Evolutionary conservation across 1,284 basidiomycete species (phyloP).

Genomic region (Ustilago hordei): DNA sequence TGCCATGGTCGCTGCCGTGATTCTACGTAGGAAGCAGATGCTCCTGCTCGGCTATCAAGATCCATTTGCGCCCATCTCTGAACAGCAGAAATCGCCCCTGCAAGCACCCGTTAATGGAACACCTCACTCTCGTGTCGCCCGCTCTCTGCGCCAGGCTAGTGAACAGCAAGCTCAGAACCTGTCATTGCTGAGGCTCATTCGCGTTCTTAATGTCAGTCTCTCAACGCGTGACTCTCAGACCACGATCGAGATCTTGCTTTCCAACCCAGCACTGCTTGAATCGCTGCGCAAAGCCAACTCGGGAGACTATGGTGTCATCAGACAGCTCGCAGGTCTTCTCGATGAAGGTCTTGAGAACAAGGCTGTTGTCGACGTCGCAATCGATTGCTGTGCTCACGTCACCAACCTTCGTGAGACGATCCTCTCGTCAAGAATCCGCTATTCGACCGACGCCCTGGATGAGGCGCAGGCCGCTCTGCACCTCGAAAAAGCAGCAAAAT

Average conservation of each 20-base stretch:
- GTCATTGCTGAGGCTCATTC: slow-evolving; percentile 84
- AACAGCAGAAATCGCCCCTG: slow-evolving; percentile 36
- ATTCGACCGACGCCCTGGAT: slow-evolving; percentile 59
- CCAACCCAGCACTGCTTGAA: slow-evolving; percentile 61
- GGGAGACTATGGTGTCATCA: slow-evolving; percentile 66
- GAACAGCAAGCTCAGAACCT: slow-evolving; percentile 86
- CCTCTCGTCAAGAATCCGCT: slow-evolving; percentile 57
- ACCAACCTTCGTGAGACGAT: slow-evolving; percentile 67
- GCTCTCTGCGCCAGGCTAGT: slow-evolving; percentile 49
- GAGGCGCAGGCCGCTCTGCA: slow-evolving; percentile 50
- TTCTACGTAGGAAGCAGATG: slow-evolving; percentile 87
- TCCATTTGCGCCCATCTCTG: slow-evolving; percentile 73
- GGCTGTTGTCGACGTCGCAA: slow-evolving; percentile 63
- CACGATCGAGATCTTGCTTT: slow-evolving; percentile 61
- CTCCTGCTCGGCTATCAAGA: slow-evolving; percentile 82
- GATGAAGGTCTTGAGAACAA: slow-evolving; percentile 67
- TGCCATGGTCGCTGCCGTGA: slow-evolving; percentile 92
- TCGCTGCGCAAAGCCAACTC: slow-evolving; percentile 62
- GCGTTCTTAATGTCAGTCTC: slow-evolving; percentile 83
- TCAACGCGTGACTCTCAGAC: slow-evolving; percentile 56
- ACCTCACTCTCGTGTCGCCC: slow-evolving; percentile 47
- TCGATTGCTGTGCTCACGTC: slow-evolving; percentile 66
- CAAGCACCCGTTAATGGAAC: slow-evolving; percentile 34
- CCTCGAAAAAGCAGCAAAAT: slow-evolving; percentile 62
- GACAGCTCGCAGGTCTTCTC: slow-evolving; percentile 63